Conservation (phyloP, 2,329 filamentous ascomycete species). For the Hypoxylon sp. region DNA sequence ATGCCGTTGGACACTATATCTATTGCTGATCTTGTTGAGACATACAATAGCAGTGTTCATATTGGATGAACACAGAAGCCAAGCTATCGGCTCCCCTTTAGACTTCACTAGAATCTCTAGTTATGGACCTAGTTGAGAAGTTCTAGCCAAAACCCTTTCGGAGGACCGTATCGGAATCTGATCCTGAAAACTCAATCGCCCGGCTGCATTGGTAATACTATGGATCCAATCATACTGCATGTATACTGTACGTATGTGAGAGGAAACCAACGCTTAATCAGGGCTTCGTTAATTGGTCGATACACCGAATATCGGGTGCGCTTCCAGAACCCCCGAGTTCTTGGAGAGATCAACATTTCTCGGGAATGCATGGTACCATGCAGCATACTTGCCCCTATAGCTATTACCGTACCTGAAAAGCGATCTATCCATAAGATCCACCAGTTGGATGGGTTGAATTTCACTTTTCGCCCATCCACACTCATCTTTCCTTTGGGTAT, state of each 20-base stretch:
- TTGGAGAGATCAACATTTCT: constrained; percentile 6
- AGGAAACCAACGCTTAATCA: neutral
- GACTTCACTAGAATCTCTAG: neutral
- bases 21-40: constrained; percentile 6
- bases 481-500: constrained; percentile 21
- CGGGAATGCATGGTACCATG: constrained; percentile 24
- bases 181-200: constrained; percentile 4
- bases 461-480: constrained; percentile 20
- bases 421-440: constrained; percentile 17
- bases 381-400: constrained; percentile 13
- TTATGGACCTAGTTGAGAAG: constrained; percentile 16
- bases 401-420: constrained; percentile 8
- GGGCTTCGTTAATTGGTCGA: constrained; percentile 7
- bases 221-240: constrained; percentile 14
- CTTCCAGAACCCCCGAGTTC: constrained; percentile 21
- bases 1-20: neutral
- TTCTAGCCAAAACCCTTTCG: constrained; percentile 31
- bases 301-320: constrained; percentile 29
- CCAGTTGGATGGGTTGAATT: constrained; percentile 15
- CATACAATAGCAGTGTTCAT: constrained; percentile 1
- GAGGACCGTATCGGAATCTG: constrained; percentile 20
- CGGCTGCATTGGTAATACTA: constrained; percentile 6
- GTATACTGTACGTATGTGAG: constrained; percentile 11
- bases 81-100: constrained; percentile 26
- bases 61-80: constrained; percentile 9